These are phyloP conservation scores for Skeletonema costatum DNA, from an alignment of 108 stramenopile genomes.

Conservation along the genomic window DNA sequence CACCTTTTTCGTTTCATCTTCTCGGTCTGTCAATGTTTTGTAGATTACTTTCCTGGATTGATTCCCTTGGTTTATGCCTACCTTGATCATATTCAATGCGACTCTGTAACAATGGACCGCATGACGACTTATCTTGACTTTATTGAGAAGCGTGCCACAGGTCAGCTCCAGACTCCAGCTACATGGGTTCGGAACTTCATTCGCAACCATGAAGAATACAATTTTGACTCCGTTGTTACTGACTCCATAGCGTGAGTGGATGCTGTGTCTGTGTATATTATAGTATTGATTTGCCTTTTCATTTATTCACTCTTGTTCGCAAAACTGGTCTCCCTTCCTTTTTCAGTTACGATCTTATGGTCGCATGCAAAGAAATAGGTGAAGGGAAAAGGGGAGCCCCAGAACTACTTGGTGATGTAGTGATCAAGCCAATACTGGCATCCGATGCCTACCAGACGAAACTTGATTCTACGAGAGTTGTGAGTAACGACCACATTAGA, in stretches of 20 bases:
- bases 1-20: neutral
- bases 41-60: conserved; percentile 96
- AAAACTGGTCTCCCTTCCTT: neutral
- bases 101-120: conserved; percentile 70
- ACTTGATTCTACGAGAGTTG: conserved; percentile 71
- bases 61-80: conserved; percentile 95
- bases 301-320: neutral
- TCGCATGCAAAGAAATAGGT: conserved; percentile 88
- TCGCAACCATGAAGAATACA: conserved; percentile 90
- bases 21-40: neutral
- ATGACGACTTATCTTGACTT: conserved; percentile 85
- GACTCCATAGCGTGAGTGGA: conserved; percentile 80
- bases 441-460: conserved; percentile 85
- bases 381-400: conserved; percentile 79
- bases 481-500: conserved; percentile 67
- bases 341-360: conserved; percentile 78
- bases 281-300: neutral
- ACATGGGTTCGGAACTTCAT: conserved; percentile 96
- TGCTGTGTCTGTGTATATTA: neutral
- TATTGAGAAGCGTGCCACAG: conserved; percentile 87
- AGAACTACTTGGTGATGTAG: conserved; percentile 74
- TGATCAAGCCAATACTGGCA: conserved; percentile 72
- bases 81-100: conserved; percentile 94
- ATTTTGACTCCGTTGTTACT: conserved; percentile 90
- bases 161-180: conserved; percentile 93